Base-by-base conservation (phyloP, 208 protist genomes). In the Acanthamoeba castellanii region DNA sequence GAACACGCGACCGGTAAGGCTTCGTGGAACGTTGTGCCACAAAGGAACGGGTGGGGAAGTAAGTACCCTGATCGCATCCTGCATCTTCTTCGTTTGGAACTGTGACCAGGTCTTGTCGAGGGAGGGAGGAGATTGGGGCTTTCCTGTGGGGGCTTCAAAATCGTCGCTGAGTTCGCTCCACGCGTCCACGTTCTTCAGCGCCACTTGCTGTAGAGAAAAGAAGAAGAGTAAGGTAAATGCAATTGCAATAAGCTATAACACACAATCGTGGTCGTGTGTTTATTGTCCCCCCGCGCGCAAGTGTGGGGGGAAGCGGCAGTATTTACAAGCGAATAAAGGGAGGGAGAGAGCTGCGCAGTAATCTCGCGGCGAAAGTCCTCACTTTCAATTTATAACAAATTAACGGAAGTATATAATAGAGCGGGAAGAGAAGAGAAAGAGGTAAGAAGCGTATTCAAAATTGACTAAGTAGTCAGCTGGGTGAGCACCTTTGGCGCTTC, bases 61-160 rank as follows among this genome's bases (percentile, higher is more conserved):
- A 16, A 4, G 68, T 81, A 81, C 72, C 32, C 72, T 4, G 50
- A 81, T 89, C 47, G 45, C 55, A 27, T 89, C 55, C 52, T 50
- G 25, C 82, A 89, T 89, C 30, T 89, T 89, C 32, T 66, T 57
- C 3, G 82, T 89, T 37, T 89, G 82, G 30, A 89, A 89, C n/a
- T 57, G 52, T 8, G 82, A 89, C 82, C 82, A 89, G 52, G 82
- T 89, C 55, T 89, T 89, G 82, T 89, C 82, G 7, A 81, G 72
- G 7, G 72, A 81, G 22, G 72, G 72, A 5, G 72, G 72, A 6
- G 72, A 81, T 32, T 81, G 72, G 16, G 72, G 72, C 37, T 81
- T 81, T 1, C 18, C 42, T n/a, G 72, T 81, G 30, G 72, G 30
- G 20, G 72, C 30, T 81, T 81, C 72, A 81, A 81, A 81, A 81